Evolutionary conservation across 192 early-diverging fungal species (phyloP).

Genomic region (Coemansia sp.): DNA sequence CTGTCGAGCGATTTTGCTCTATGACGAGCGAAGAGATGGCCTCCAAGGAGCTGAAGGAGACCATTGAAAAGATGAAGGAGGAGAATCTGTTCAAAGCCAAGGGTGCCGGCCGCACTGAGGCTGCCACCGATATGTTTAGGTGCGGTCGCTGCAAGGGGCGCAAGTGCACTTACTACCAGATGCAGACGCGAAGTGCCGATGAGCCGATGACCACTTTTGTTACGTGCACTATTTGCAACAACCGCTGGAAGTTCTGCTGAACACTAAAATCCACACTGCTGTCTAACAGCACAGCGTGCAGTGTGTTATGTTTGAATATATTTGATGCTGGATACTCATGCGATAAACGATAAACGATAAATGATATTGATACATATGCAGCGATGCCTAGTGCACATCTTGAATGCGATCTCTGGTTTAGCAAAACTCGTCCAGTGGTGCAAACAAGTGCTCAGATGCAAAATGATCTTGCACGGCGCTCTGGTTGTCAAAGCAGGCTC

Average conservation of each 20-base stretch:
- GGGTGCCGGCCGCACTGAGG: slow-evolving; percentile 69
- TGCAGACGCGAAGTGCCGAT: slow-evolving; percentile 96
- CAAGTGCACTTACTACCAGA: slow-evolving; percentile 91
- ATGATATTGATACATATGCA: slow-evolving; percentile 7
- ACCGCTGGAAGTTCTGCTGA: slow-evolving; percentile 76
- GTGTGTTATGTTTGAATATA: slow-evolving; percentile 1
- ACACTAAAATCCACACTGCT: background rate
- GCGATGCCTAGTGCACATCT: background rate
- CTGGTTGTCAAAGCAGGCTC: slow-evolving; percentile 45
- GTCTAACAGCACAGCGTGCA: background rate
- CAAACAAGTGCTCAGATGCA: slow-evolving; percentile 54
- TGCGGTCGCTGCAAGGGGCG: slow-evolving; percentile 92
- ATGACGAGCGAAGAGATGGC: slow-evolving; percentile 93
- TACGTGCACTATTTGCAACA: slow-evolving; percentile 81
- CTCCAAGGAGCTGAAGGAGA: slow-evolving; percentile 76
- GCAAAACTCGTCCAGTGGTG: slow-evolving; percentile 51
- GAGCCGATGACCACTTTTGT: slow-evolving; percentile 99
- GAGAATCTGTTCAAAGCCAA: slow-evolving; percentile 77
- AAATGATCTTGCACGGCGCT: slow-evolving; percentile 49
- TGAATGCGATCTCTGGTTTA: background rate
- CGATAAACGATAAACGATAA: background rate
- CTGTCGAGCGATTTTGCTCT: slow-evolving; percentile 66
- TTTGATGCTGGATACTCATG: slow-evolving; percentile 1
- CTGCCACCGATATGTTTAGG: slow-evolving; percentile 91
- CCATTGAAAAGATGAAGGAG: slow-evolving; percentile 69